Conservation (phyloP, 2,329 filamentous ascomycete genomes). For the Aspergillus aculeatinus region DNA sequence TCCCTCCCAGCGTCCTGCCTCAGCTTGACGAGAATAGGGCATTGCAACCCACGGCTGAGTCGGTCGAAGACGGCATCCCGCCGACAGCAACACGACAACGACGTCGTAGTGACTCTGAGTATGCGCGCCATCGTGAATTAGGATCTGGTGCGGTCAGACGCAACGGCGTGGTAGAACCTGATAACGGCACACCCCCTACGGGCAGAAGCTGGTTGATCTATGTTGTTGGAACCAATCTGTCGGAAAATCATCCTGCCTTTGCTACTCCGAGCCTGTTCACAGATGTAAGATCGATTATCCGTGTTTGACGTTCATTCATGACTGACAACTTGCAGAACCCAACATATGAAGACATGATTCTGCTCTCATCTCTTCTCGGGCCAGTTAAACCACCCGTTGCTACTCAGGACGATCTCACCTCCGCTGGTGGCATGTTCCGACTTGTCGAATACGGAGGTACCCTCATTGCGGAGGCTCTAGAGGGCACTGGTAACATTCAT, state of each 20-base stretch:
- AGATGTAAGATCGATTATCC: slow-evolving; percentile 50
- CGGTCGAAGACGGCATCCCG: slow-evolving; percentile 44
- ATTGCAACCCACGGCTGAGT: slow-evolving; percentile 37
- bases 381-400: slow-evolving; percentile 69
- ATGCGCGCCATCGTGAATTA: slow-evolving; percentile 54
- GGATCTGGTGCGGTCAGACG: slow-evolving; percentile 62
- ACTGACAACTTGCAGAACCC: slow-evolving; percentile 48
- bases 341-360: slow-evolving; percentile 71
- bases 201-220: slow-evolving; percentile 71
- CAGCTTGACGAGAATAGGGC: slow-evolving; percentile 41
- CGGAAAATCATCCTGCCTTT: slow-evolving; percentile 68
- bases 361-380: slow-evolving; percentile 65
- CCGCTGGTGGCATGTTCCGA: slow-evolving; percentile 60
- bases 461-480: slow-evolving; percentile 50
- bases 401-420: slow-evolving; percentile 61
- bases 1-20: slow-evolving; percentile 38
- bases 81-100: slow-evolving; percentile 51
- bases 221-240: slow-evolving; percentile 67
- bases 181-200: slow-evolving; percentile 48
- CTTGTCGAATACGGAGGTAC: slow-evolving; percentile 47
- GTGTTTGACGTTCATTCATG: not conserved
- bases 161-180: slow-evolving; percentile 64
- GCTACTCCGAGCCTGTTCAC: slow-evolving; percentile 69
- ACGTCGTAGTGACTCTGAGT: slow-evolving; percentile 60
- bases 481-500: slow-evolving; percentile 37